Evolutionary conservation across 345 rosid genomes (phyloP), one percentile per base, ranked within the genome.

Genomic region (Boechera divaricarpa): DNA sequence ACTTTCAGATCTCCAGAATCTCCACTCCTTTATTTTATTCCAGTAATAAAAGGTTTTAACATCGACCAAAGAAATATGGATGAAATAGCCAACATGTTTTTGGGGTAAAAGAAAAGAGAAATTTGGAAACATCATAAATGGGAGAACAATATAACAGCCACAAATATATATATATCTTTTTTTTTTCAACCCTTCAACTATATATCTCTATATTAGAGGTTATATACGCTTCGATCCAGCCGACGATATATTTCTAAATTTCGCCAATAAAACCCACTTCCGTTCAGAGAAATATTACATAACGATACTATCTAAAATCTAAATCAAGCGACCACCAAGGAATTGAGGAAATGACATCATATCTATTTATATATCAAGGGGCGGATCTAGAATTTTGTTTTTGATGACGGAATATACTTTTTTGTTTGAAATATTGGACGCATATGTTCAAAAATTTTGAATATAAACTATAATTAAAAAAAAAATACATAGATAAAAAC

Each of bases 1-100:
- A 16, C 41, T 28, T 75, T 57, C 44, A 67, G 53, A 58, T 74
- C 49, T 47, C 47, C 48, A 63, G 36, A 63, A 38, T 47, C 58
- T 7, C 42, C 8, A 72, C 39, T 41, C 35, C 29, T 54, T 42
- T 1, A 31, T 10, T 11, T 42, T 1, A 31, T 10, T 11, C 15
- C 2, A 51, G 10, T 13, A 35, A 59, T n/a, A 16, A 57, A 47
- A n/a, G 52, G 1, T 10, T 38, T 59, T 31, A 10, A 10, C 5
- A 31, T 32, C 15, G 1, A 13, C 41, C 7, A 33, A 58, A 35
- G 4, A 54, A 10, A 26, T 24, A 36, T 0, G 41, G 41, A 5
- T 7, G 41, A 36, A 36, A 36, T 36, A 36, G 33, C 10, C 6
- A 36, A 36, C 41, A 36, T 36, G 41, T 36, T 36, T 36, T 36